These are phyloP conservation scores for Boletus eberwhitei DNA, from an alignment of 768 basidiomycete genomes.

Conservation along the genomic window DNA sequence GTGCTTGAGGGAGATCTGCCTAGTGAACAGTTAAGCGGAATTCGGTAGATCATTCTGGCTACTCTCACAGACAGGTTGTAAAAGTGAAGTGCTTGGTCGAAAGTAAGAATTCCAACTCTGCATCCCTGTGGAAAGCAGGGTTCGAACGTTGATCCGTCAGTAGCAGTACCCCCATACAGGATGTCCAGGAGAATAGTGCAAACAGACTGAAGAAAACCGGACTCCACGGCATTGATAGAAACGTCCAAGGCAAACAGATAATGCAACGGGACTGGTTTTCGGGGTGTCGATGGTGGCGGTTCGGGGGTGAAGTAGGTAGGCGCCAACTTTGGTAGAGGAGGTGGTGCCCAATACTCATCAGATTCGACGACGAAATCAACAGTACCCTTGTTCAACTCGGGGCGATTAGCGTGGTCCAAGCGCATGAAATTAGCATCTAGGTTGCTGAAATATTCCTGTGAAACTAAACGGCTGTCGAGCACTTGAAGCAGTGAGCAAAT, in stretches of 20 bases:
- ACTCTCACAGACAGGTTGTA: constrained; percentile 79
- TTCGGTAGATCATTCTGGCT: constrained; percentile 3
- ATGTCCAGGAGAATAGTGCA: constrained; percentile 60
- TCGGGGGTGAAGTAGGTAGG: constrained; percentile 53
- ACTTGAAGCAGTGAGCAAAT: background rate
- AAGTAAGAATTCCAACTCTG: constrained; percentile 78
- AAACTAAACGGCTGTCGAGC: constrained; percentile 45
- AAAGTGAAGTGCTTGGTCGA: constrained; percentile 78
- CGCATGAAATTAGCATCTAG: constrained; percentile 75
- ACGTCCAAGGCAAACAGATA: constrained; percentile 90
- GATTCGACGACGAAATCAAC: constrained; percentile 80
- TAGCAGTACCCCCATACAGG: constrained; percentile 55
- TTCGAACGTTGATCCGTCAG: constrained; percentile 40
- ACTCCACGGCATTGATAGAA: constrained; percentile 58
- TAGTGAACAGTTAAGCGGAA: constrained; percentile 26
- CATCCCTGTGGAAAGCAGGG: constrained; percentile 52
- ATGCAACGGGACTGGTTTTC: constrained; percentile 62
- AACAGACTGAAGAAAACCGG: constrained; percentile 66
- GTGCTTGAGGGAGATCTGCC: constrained; percentile 46
- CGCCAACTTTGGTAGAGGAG: constrained; percentile 52
- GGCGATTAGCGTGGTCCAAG: constrained; percentile 75
- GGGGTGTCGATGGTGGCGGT: constrained; percentile 43
- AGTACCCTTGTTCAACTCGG: constrained; percentile 87
- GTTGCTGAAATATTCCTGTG: constrained; percentile 78
- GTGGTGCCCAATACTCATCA: constrained; percentile 80